Evolutionary conservation across 2,329 filamentous ascomycete species (phyloP), one percentile per base, ranked within the genome.

Genomic region (Diplodia corticola): DNA sequence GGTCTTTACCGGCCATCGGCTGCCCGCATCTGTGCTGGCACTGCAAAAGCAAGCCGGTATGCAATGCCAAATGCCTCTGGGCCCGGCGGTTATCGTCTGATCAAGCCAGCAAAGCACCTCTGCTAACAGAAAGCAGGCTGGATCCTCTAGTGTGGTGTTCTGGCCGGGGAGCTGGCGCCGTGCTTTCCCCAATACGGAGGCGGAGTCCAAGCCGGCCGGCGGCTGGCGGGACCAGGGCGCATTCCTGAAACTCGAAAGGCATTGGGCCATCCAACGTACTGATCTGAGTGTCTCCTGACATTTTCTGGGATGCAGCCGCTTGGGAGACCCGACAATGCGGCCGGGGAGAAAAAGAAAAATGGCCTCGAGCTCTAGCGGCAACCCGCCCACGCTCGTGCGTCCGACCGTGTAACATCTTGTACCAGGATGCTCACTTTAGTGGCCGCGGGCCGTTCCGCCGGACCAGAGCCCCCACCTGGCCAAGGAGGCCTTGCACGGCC

Each of bases 301-400:
- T 61, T 61, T 60, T 61, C 57, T 61, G 44, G 57, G 57, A 50
- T 61, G 26, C n/a, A 49, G 57, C 57, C 26, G 28, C 57, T 49
- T 22, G 26, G 44, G 17, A 15, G 28, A 35, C 57, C 57, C 57
- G 33, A 20, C 40, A 15, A 24, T 12, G 44, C 57, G 57, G 57
- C 40, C 49, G 57, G 7, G 30, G 12, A 20, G 24, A 35, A 61
- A 61, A 61, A 61, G 44, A 33, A 61, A 61, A 61, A 20, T 15
- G 57, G 20, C 26, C 57, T 61, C 44, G 57, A 61, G 57, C 57
- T 61, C 40, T 61, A 61, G 57, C 57, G 57, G n/a, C 57, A n/a
- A 30, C 40, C 28, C 17, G 20, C 22, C 28, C 57, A 49, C 40
- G 57, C 40, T 49, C 57, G 57, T 61, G 57, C 57, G 57, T 61